These are phyloP conservation scores for Jatropha multifida DNA, from an alignment of 441 rosid species.

Conservation along the genomic window DNA sequence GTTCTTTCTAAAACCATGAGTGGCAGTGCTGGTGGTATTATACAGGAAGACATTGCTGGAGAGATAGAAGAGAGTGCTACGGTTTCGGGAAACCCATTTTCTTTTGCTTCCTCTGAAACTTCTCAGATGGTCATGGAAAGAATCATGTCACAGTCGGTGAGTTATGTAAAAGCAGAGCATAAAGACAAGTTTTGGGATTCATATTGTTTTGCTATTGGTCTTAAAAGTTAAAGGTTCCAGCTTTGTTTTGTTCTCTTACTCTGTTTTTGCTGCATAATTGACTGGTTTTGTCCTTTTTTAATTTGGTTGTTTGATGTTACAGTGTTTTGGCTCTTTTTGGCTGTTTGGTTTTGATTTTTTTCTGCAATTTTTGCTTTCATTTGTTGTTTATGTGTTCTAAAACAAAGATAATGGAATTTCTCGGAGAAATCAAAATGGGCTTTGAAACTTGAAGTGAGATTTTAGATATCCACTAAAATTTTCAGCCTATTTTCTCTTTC, in stretches of 20 bases:
- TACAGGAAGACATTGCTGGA: conserved; percentile 63
- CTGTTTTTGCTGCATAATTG: neutral
- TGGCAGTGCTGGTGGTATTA: conserved; percentile 28
- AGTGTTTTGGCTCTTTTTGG: conserved; percentile 14
- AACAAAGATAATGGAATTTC: neutral
- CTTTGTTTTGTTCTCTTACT: conserved; percentile 1
- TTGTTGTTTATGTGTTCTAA: neutral
- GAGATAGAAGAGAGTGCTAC: conserved; percentile 57
- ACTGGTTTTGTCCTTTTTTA: conserved; percentile 11
- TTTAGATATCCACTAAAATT: neutral
- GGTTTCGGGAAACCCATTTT: conserved; percentile 84
- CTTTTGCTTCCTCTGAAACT: conserved; percentile 87
- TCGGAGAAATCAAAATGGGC: conserved; percentile 4
- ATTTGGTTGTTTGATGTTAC: conserved; percentile 19
- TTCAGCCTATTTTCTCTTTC: neutral
- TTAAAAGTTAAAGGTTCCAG: neutral
- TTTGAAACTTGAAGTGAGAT: conserved; percentile 1
- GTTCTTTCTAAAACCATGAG: conserved; percentile 42
- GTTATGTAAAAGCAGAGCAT: conserved; percentile 16
- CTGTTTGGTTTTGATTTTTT: neutral
- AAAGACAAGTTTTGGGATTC: conserved; percentile 12
- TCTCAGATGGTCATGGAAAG: conserved; percentile 96
- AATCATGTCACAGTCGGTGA: conserved; percentile 96
- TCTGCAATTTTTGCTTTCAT: neutral
- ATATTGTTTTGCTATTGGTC: neutral